A percentile compares a stretch with the other conserved stretches of the same genome.
Conservation (phyloP, 768 basidiomycete genomes). For the Chalciporus piperatus region DNA sequence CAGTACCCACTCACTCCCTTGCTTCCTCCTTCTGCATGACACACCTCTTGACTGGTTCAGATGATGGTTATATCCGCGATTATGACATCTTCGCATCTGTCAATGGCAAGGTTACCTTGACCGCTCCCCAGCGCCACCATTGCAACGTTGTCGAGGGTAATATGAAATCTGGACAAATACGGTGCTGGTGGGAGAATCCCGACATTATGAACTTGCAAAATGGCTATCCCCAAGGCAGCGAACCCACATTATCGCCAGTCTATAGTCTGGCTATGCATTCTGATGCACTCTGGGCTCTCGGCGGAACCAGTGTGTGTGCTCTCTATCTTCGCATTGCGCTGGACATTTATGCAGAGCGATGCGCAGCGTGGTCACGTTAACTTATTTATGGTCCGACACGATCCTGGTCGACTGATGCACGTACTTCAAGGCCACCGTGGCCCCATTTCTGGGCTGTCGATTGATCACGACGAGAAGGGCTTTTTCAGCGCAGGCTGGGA, state of each 20-base stretch:
- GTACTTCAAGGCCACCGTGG: constrained; percentile 65
- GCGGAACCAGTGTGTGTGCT: constrained; percentile 75
- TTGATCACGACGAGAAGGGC: constrained; percentile 79
- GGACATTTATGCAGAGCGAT: constrained; percentile 16
- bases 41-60: constrained; percentile 85
- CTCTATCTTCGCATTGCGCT: constrained; percentile 16
- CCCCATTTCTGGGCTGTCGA: constrained; percentile 80
- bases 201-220: constrained; percentile 20
- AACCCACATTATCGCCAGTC: constrained; percentile 62
- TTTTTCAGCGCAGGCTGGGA: constrained; percentile 96
- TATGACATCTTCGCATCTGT: constrained; percentile 89
- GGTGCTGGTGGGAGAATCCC: constrained; percentile 89
- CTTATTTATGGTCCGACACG: constrained; percentile 89
- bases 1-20: constrained; percentile 83
- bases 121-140: constrained; percentile 84
- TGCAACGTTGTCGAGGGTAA: constrained; percentile 90
- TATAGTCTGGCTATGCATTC: constrained; percentile 90
- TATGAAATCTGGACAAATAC: constrained; percentile 83
- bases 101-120: constrained; percentile 84
- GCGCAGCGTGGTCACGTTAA: constrained; percentile 84
- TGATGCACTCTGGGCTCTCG: constrained; percentile 89
- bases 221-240: constrained; percentile 43
- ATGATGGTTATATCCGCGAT: constrained; percentile 90
- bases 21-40: constrained; percentile 84
- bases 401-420: constrained; percentile 77